Percentiles rank a stretch among this genome's conserved stretches.
phyloP scores from a whole-genome alignment of 2,329 filamentous ascomycete genomes.

The Trichoderma afroharzianum region DNA sequence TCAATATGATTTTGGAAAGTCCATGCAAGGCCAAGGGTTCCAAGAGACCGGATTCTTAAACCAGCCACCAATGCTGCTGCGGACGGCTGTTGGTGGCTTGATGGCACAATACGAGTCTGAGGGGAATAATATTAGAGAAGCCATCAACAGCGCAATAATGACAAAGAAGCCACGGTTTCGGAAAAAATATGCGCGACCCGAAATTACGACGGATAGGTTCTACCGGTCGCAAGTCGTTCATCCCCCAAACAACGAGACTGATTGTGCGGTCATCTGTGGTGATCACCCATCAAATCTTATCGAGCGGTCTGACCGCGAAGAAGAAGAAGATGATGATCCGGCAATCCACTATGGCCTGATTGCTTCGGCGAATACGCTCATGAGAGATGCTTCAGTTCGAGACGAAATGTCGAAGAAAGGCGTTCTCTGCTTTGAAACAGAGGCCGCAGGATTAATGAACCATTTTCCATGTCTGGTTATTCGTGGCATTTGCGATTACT shows the following conservation, averaged over 20 bases:
- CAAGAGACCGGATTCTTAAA: not conserved
- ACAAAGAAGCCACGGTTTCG: fast-evolving
- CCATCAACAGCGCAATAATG: fast-evolving
- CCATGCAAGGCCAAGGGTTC: not conserved
- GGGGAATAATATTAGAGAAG: not conserved
- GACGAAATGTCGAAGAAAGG: not conserved
- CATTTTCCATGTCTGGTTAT: not conserved
- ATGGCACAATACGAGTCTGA: not conserved
- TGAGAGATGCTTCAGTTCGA: not conserved
- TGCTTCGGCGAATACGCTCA: not conserved
- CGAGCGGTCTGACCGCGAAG: fast-evolving
- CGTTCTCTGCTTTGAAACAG: not conserved
- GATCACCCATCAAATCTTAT: not conserved
- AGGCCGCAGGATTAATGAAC: not conserved
- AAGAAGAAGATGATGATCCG: fast-evolving
- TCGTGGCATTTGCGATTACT: not conserved
- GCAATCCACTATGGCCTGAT: not conserved
- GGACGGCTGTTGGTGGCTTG: not conserved
- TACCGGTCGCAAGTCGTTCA: not conserved
- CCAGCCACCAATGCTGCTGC: not conserved
- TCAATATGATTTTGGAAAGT: not conserved
- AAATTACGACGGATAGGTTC: fast-evolving
- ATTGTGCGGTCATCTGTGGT: fast-evolving
- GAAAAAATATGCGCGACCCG: fast-evolving
- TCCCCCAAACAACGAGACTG: fast-evolving